Base-by-base conservation (phyloP, 345 rosid genomes). In the Boechera stricta region DNA sequence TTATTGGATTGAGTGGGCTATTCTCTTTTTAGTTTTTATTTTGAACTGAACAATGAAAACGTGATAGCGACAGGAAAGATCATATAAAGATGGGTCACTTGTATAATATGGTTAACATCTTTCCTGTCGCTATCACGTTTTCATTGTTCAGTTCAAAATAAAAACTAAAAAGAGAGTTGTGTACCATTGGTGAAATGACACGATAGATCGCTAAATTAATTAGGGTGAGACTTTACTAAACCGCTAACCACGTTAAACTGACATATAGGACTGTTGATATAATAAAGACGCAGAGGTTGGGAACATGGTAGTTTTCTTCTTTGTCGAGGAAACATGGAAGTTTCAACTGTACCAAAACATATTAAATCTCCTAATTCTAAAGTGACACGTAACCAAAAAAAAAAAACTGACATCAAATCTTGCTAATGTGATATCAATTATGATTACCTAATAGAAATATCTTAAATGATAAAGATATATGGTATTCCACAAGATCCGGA, bases 171-270 rank as follows among this genome's bases (percentile, higher is more conserved):
- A 38, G 3, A 64, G 13, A 45, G 56, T 12, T 7, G 49, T 6
- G 49, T 47, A 47, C 7, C 56, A 32, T 7, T 3, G n/a, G 31
- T 57, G 52, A 56, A 56, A 29, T 28, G 65, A 70, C 74, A 70
- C 65, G 74, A 28, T 70, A 57, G 21, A 5, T 70, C 3, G 44
- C 65, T 12, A n/a, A 29, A 57, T 70, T 57, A 57, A 42, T 70
- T 16, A 57, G 24, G 10, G 21, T 70, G 42, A 45, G 55, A 70
- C 55, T 42, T 57, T 42, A 10, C 24, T 32, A 31, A 69, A 31
- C 44, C 2, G 11, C 64, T 31, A 45, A 31, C 74, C 32, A 71
- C 33, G 42, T 70, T 4, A 5, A 12, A 16, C 5, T 21, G 24
- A 47, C 5, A 31, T 10, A 31, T 10, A n/a, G 2, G 55, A 31